Evolutionary conservation across 2,329 filamentous ascomycete genomes (phyloP).

Genomic region (Fusarium camptoceras): DNA sequence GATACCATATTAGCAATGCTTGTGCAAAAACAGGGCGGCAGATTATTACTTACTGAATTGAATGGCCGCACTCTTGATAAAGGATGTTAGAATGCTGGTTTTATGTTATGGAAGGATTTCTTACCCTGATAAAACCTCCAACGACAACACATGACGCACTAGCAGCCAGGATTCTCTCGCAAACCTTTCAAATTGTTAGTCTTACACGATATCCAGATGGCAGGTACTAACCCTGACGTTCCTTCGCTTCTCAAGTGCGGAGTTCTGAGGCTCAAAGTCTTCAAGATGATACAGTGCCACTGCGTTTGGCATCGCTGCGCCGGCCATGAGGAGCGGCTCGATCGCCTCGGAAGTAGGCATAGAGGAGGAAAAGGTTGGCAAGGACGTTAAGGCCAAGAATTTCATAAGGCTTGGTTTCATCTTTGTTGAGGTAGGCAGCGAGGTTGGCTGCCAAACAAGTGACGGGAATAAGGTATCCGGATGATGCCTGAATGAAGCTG

Average conservation of each 20-base stretch:
- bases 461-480: background rate
- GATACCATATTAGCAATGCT: accelerated
- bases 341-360: background rate
- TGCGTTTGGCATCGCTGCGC: accelerated
- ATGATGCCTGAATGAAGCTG: background rate
- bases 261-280: accelerated
- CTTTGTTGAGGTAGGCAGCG: background rate
- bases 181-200: background rate
- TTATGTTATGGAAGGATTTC: background rate
- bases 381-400: conserved; percentile 1
- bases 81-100: accelerated
- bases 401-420: background rate
- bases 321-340: background rate
- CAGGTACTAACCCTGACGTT: background rate
- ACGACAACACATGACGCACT: accelerated
- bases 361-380: background rate
- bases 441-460: background rate
- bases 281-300: background rate
- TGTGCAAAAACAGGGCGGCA: accelerated
- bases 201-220: background rate
- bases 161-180: accelerated
- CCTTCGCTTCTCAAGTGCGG: background rate
- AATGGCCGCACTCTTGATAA: background rate
- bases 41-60: background rate
- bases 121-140: background rate